Evolutionary conservation across 768 basidiomycete genomes (phyloP).

Genomic region (Mycena alexandri): DNA sequence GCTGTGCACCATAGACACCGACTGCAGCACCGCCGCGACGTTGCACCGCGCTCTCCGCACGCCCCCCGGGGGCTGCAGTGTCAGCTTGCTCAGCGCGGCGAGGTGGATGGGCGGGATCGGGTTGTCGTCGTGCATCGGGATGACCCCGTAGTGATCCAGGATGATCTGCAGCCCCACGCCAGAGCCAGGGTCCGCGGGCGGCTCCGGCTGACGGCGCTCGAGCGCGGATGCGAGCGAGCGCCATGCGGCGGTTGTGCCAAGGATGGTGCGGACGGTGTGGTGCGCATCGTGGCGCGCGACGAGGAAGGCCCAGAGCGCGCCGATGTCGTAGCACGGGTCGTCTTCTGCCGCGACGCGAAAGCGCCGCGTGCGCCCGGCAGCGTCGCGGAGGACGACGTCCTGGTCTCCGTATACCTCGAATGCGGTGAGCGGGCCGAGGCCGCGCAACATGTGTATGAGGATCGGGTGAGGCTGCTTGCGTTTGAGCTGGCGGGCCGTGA

Average conservation of each 20-base stretch:
- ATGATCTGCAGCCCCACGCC: slow-evolving; percentile 11
- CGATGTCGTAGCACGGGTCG: slow-evolving; percentile 15
- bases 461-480: slow-evolving; percentile 13
- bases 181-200: background rate
- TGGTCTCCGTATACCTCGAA: slow-evolving; percentile 21
- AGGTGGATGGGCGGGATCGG: background rate
- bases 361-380: background rate
- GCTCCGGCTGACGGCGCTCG: background rate
- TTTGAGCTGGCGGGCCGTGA: background rate
- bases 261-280: slow-evolving; percentile 11
- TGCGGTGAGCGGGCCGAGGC: slow-evolving; percentile 1
- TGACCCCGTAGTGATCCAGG: background rate
- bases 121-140: background rate
- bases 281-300: slow-evolving; percentile 1
- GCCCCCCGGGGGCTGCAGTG: background rate
- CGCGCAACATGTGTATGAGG: slow-evolving; percentile 20
- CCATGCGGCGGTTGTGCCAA: background rate
- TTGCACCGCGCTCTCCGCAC: slow-evolving; percentile 5
- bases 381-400: slow-evolving; percentile 18
- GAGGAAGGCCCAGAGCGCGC: slow-evolving; percentile 15
- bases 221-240: background rate
- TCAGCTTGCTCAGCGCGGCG: slow-evolving; percentile 5
- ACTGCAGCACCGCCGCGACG: slow-evolving; percentile 1
- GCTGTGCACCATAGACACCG: slow-evolving; percentile 11
- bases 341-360: slow-evolving; percentile 6